Conservation (phyloP, 371 early-diverging fungal species). For the Mucor irregularis region DNA sequence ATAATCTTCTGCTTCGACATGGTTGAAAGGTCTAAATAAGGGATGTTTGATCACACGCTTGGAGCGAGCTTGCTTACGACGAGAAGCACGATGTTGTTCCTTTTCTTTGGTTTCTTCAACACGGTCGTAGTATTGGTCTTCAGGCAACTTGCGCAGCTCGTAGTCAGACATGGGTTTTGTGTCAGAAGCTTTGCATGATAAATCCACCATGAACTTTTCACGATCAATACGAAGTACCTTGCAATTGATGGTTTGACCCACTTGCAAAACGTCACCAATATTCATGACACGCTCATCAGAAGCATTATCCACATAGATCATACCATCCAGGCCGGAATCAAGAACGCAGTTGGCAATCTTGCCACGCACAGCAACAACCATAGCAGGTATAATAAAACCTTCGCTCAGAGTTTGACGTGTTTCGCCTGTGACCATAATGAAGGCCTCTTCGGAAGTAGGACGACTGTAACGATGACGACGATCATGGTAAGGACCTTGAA, state of each 20-base stretch:
- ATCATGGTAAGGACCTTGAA: slow-evolving; percentile 84
- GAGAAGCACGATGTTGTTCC: slow-evolving; percentile 55
- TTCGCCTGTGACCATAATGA: slow-evolving; percentile 91
- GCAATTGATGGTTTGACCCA: slow-evolving; percentile 72
- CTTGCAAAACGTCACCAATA: slow-evolving; percentile 59
- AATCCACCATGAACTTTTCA: slow-evolving; percentile 76
- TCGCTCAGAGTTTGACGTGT: slow-evolving; percentile 65
- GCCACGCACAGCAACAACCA: slow-evolving; percentile 66
- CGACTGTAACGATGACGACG: slow-evolving; percentile 65
- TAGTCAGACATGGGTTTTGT: slow-evolving; percentile 53
- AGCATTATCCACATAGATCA: slow-evolving; percentile 68
- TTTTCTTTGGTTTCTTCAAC: slow-evolving; percentile 58
- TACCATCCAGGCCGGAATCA: slow-evolving; percentile 85
- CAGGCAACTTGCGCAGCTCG: slow-evolving; percentile 42
- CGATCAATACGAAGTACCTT: slow-evolving; percentile 79
- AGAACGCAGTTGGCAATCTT: slow-evolving; percentile 74
- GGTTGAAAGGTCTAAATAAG: slow-evolving; percentile 75
- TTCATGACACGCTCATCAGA: slow-evolving; percentile 62
- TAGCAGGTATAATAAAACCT: slow-evolving; percentile 68
- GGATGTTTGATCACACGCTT: slow-evolving; percentile 81
- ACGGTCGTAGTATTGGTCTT: slow-evolving; percentile 72
- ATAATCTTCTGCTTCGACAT: slow-evolving; percentile 75
- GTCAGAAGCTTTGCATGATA: slow-evolving; percentile 62
- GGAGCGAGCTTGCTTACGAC: slow-evolving; percentile 42
- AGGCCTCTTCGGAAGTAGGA: slow-evolving; percentile 67